phyloP scores from a whole-genome alignment of 768 basidiomycete species.

The Auricularia sp. region DNA sequence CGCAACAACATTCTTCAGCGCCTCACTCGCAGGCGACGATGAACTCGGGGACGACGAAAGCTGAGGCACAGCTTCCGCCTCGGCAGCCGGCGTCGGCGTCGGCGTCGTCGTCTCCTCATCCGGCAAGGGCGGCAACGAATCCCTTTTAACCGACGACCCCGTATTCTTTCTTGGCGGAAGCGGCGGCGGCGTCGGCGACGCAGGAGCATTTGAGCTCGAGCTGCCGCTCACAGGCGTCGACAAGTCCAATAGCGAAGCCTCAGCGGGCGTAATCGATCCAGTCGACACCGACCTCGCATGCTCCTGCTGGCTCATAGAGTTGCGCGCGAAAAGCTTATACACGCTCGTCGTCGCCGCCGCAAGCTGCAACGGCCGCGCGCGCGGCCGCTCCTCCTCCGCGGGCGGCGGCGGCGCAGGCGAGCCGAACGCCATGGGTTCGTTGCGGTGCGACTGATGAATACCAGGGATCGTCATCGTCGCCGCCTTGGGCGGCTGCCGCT shows the following conservation, averaged over 20 bases:
- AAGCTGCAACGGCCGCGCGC: background rate
- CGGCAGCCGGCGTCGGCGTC: conserved; percentile 15
- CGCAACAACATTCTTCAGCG: conserved; percentile 46
- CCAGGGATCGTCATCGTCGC: conserved; percentile 82
- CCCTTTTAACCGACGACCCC: conserved; percentile 6
- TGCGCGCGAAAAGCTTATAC: conserved; percentile 61
- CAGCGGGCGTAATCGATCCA: background rate
- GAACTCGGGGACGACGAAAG: conserved; percentile 16
- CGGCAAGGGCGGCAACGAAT: conserved; percentile 34
- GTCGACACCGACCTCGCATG: background rate
- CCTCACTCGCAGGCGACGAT: conserved; percentile 38
- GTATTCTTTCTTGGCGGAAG: conserved; percentile 33
- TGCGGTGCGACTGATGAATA: conserved; percentile 76
- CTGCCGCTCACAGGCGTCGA: conserved; percentile 2
- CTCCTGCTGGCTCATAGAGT: conserved; percentile 13
- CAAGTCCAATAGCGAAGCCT: conserved; percentile 9
- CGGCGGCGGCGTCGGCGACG: conserved; percentile 25
- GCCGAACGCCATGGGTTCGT: conserved; percentile 79
- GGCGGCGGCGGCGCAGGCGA: conserved; percentile 38
- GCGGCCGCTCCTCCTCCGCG: conserved; percentile 30
- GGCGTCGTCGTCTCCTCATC: conserved; percentile 21
- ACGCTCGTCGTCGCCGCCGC: conserved; percentile 48
- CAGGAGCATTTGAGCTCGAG: conserved; percentile 8
- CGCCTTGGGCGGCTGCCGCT: conserved; percentile 62
- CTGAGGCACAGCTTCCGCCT: no score